Evolutionary conservation across 768 basidiomycete genomes (phyloP).

Genomic region (Suillus brevipes): DNA sequence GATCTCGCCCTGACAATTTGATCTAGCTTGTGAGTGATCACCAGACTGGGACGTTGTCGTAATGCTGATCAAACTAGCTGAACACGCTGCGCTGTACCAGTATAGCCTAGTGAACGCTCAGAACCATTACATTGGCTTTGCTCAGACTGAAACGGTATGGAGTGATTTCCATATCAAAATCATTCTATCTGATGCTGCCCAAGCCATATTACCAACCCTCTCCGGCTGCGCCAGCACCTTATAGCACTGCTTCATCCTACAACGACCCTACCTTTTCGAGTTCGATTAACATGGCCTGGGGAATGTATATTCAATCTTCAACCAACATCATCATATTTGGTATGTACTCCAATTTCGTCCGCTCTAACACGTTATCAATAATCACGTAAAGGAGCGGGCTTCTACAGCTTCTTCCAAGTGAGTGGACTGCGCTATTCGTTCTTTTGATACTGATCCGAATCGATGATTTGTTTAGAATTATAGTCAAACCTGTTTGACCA

Average conservation of each 20-base stretch:
- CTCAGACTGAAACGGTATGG: constrained; percentile 53
- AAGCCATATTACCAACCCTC: constrained; percentile 53
- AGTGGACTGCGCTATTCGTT: background rate
- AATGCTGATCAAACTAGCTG: constrained; percentile 28
- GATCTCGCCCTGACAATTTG: constrained; percentile 13
- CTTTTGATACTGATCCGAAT: constrained; percentile 2
- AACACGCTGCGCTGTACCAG: constrained; percentile 50
- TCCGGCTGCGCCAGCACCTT: constrained; percentile 46
- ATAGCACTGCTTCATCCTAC: constrained; percentile 32
- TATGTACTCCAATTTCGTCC: constrained; percentile 13
- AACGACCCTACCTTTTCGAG: constrained; percentile 41
- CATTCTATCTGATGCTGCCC: background rate
- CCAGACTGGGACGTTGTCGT: background rate
- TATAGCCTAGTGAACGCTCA: constrained; percentile 46
- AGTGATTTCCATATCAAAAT: background rate
- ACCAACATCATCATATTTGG: constrained; percentile 47
- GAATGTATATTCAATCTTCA: constrained; percentile 42
- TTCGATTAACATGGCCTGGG: constrained; percentile 41
- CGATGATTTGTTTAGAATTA: constrained; percentile 35
- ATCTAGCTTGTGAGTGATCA: constrained; percentile 26
- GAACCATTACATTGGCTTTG: constrained; percentile 52
- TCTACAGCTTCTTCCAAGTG: constrained; percentile 56
- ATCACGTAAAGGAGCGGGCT: constrained; percentile 39
- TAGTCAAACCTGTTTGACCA: constrained; percentile 38
- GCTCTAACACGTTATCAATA: constrained; percentile 6